A percentile compares a stretch with the other conserved stretches of the same genome.
phyloP scores from a whole-genome alignment of 148 eudicot genomes.

The Rhododendron williamsianum region DNA sequence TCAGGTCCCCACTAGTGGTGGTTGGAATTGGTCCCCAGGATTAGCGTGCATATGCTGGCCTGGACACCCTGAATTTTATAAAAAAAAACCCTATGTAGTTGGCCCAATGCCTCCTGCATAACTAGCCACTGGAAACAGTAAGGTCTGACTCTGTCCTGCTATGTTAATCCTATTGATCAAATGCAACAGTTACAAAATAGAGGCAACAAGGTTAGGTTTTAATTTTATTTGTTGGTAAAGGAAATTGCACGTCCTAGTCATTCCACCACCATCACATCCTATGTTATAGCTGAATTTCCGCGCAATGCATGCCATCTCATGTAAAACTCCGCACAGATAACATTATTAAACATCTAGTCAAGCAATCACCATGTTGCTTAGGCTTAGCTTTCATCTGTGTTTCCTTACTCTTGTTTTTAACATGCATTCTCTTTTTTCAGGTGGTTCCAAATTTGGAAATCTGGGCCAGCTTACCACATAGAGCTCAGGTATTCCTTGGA shows the following conservation, averaged over 20 bases:
- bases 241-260: background rate
- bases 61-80: background rate
- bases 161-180: background rate
- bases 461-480: conserved; percentile 83
- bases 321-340: background rate
- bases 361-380: background rate
- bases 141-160: background rate
- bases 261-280: background rate
- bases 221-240: background rate
- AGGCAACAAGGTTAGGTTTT: background rate
- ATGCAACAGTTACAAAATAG: background rate
- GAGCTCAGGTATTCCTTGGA: conserved; percentile 51
- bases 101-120: background rate
- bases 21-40: background rate
- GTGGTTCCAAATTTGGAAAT: conserved; percentile 78
- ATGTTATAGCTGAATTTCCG: background rate
- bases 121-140: background rate
- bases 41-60: background rate
- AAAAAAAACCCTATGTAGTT: background rate
- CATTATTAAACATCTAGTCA: background rate
- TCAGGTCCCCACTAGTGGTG: background rate
- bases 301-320: background rate
- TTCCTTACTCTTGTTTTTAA: background rate
- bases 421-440: conserved; percentile 27
- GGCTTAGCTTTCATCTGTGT: background rate